Evolutionary conservation across 2,329 filamentous ascomycete species (phyloP).

Genomic region (Stachybotrys chartarum): DNA sequence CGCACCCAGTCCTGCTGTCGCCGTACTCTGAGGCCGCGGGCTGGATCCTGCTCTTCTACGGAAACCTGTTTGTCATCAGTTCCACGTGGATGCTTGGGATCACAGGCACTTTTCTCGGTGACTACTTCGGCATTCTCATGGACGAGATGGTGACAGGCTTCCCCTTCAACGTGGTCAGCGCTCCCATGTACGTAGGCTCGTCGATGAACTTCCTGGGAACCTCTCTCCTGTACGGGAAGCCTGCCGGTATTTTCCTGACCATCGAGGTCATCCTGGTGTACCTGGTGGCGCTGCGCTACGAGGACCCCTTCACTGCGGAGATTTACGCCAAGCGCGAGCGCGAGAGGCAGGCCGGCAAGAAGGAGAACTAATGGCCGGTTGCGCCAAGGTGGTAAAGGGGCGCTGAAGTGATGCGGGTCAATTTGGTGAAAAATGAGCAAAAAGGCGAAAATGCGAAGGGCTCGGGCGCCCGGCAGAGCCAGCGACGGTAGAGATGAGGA

Average conservation of each 20-base stretch:
- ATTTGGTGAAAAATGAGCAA: too few relatives aligned
- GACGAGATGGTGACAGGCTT: slow-evolving; percentile 90
- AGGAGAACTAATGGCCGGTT: slow-evolving; percentile 32
- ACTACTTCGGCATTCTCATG: slow-evolving; percentile 99
- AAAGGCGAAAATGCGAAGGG: too few relatives aligned
- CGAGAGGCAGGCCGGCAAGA: slow-evolving; percentile 46
- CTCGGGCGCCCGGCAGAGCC: too few relatives aligned
- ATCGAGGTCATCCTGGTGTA: slow-evolving; percentile 71
- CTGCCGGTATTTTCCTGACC: slow-evolving; percentile 75
- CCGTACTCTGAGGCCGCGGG: slow-evolving; percentile 55
- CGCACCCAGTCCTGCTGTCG: slow-evolving; percentile 63
- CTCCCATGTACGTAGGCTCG: slow-evolving; percentile 95
- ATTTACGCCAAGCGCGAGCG: slow-evolving; percentile 85
- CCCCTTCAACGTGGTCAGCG: slow-evolving; percentile 84
- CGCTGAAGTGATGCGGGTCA: too few relatives aligned
- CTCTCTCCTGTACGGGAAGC: slow-evolving; percentile 77
- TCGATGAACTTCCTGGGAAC: slow-evolving; percentile 89
- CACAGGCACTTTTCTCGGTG: slow-evolving; percentile 92
- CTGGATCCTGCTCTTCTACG: slow-evolving; percentile 62
- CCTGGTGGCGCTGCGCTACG: slow-evolving; percentile 71
- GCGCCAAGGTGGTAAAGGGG: not conserved
- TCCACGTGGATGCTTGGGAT: slow-evolving; percentile 90
- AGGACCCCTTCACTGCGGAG: slow-evolving; percentile 88
- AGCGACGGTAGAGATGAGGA: too few relatives aligned
- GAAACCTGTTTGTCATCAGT: slow-evolving; percentile 79